A percentile compares a stretch with the other conserved stretches of the same genome.
Evolutionary conservation across 78 protist genomes (phyloP).

Genomic region (Thecamonas trahens): DNA sequence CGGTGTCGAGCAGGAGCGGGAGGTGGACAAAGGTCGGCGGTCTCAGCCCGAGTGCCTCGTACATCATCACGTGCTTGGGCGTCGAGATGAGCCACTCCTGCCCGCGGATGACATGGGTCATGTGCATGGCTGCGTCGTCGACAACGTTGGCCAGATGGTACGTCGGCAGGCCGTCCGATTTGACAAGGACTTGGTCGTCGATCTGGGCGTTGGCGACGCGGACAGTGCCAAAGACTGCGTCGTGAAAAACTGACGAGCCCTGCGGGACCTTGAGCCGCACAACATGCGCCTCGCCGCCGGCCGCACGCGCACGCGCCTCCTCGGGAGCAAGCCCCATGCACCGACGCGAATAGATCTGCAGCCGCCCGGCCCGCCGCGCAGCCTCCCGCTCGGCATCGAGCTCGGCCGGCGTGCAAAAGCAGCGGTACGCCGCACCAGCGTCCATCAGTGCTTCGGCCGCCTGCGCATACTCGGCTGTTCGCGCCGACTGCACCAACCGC

Average conservation of each 20-base stretch:
- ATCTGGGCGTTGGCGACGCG: conserved; percentile 20
- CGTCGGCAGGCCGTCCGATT: conserved; percentile 78
- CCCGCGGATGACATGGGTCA: conserved; percentile 76
- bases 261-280: conserved; percentile 16
- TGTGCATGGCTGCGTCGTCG: conserved; percentile 74
- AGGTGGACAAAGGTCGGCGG: conserved; percentile 71
- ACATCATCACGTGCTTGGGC: conserved; percentile 69
- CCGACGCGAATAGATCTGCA: conserved; percentile 7
- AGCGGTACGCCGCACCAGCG: conserved; percentile 62
- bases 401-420: conserved; percentile 53
- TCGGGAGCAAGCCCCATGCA: conserved; percentile 31
- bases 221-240: conserved; percentile 43
- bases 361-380: background rate
- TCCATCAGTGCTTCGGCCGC: conserved; percentile 26
- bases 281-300: conserved; percentile 2
- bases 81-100: conserved; percentile 72
- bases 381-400: background rate
- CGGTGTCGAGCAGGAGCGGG: conserved; percentile 62
- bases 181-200: conserved; percentile 68
- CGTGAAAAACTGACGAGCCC: conserved; percentile 30
- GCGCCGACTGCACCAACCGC: conserved; percentile 36
- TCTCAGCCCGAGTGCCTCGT: conserved; percentile 53
- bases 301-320: conserved; percentile 11
- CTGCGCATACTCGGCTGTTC: conserved; percentile 34
- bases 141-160: conserved; percentile 83